These are phyloP conservation scores for Andrographis paniculata DNA, from an alignment of 305 asterid species.

Conservation along the genomic window DNA sequence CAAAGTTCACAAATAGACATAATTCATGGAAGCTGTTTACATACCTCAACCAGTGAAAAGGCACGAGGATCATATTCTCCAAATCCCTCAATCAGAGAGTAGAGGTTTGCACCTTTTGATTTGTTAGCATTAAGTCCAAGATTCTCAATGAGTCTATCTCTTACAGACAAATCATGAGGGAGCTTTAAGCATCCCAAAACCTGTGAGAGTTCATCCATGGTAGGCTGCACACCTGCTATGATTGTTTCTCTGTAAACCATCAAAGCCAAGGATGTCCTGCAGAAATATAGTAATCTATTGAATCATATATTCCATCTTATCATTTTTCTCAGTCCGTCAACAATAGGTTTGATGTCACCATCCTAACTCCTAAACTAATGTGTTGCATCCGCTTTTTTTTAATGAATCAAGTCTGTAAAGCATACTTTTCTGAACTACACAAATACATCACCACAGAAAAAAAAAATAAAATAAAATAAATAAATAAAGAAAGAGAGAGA, in stretches of 20 bases:
- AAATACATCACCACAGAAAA: no score
- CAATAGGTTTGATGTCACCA: no score
- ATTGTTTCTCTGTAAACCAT: constrained; percentile 84
- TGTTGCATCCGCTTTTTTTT: no score
- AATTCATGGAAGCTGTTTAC: constrained; percentile 19
- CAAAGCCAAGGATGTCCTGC: constrained; percentile 92
- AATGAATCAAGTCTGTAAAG: no score
- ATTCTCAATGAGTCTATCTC: constrained; percentile 68
- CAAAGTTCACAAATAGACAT: constrained; percentile 6
- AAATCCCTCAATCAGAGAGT: constrained; percentile 82
- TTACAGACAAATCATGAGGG: constrained; percentile 62
- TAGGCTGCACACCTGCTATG: constrained; percentile 62
- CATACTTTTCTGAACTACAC: no score
- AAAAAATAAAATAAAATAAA: no score
- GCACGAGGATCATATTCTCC: constrained; percentile 98
- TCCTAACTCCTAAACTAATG: no score
- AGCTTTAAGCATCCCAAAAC: constrained; percentile 85
- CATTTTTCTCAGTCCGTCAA: constrained; percentile 5
- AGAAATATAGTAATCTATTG: constrained; percentile 23
- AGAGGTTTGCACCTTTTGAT: constrained; percentile 47
- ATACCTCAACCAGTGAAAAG: constrained; percentile 81
- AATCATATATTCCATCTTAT: constrained; percentile 16
- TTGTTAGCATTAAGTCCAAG: constrained; percentile 41
- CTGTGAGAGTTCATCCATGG: constrained; percentile 68
- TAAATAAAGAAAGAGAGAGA: background rate